These are phyloP conservation scores for Schizosaccharomyces lindneri DNA, from an alignment of 805 yeast genomes.

Conservation along the genomic window DNA sequence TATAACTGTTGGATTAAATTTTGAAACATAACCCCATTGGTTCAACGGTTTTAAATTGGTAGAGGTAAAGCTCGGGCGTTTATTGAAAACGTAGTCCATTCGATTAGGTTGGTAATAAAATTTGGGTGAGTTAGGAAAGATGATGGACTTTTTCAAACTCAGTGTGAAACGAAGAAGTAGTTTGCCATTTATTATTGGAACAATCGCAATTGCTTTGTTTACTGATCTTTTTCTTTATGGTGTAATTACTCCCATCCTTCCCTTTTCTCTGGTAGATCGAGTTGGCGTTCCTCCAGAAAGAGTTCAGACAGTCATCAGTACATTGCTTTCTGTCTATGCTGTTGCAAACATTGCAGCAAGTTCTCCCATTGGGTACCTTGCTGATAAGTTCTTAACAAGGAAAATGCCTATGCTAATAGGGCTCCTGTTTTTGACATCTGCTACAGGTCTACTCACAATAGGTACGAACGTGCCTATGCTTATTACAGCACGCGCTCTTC, in stretches of 20 bases:
- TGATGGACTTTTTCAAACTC: neutral
- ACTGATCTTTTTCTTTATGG: constrained; percentile 14
- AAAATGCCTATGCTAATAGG: constrained; percentile 13
- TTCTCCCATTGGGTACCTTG: constrained; percentile 10
- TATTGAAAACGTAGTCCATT: too few relatives aligned
- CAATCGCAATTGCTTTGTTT: constrained; percentile 13
- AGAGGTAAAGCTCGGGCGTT: too few relatives aligned
- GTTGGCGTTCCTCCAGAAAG: constrained; percentile 9
- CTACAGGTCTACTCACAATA: constrained; percentile 13
- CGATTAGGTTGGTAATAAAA: constrained; percentile 3
- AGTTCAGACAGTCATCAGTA: constrained; percentile 12
- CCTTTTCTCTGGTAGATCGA: constrained; percentile 12
- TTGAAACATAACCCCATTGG: too few relatives aligned
- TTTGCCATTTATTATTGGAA: neutral
- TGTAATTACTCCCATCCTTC: constrained; percentile 14
- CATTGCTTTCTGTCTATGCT: constrained; percentile 13
- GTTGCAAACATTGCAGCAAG: constrained; percentile 12
- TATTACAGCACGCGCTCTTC: constrained; percentile 13
- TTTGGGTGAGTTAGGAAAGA: constrained; percentile 1
- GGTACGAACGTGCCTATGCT: constrained; percentile 10
- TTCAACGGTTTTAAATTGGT: too few relatives aligned
- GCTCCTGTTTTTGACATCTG: constrained; percentile 11
- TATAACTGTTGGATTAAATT: too few relatives aligned
- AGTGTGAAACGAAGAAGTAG: neutral
- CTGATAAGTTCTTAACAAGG: constrained; percentile 11